Base-by-base conservation (phyloP, 306 rosid genomes). In the Hylodesmum podocarpum region DNA sequence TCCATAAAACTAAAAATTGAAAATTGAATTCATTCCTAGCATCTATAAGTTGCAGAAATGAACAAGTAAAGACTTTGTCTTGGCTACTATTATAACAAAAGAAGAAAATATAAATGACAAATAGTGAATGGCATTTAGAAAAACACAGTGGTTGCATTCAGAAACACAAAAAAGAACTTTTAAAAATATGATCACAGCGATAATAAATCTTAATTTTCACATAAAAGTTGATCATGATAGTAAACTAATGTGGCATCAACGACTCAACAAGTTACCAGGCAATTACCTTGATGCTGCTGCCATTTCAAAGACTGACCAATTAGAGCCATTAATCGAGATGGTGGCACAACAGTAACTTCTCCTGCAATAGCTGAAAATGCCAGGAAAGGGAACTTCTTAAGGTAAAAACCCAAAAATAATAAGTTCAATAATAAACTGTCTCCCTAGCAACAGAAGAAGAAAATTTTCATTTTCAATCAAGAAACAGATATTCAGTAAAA, bases 291-390 rank as follows among this genome's bases (percentile, higher is more conserved):
- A 78, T 96, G 96, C 78, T 96, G 99, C 86, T 96, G 99, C 99
- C 99, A 96, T 84, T 96, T 96, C 77, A 96, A 84, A 78, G 98
- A 88, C 90, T 96, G 99, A 41, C 98, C 98, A 82, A 96, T 89
- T 79, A 96, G 84, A 82, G 97, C 98, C 97, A 93, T 96, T 73
- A 96, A 86, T 72, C 99, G 89, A 19, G 99, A 96, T 43, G 99
- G 99, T 29, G 98, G 98, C 53, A 96, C 99, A 25, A 96, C 97
- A 77, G 97, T 90, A 70, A 96, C 99, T 87, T 96, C 98, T 8
- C 89, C 98, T 36, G 98, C 90, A 72, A 96, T 59, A 58, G 96
- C 99, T 94, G 91, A 72, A 88, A 85, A 86, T 46, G 31, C 75
- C 84, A 77, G 78, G 59, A 58, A 36, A 29, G 12, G 6, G 12